Evolutionary conservation across 495 filamentous ascomycete species (phyloP), one percentile per base, ranked within the genome.

Genomic region (Penicillium lividum): DNA sequence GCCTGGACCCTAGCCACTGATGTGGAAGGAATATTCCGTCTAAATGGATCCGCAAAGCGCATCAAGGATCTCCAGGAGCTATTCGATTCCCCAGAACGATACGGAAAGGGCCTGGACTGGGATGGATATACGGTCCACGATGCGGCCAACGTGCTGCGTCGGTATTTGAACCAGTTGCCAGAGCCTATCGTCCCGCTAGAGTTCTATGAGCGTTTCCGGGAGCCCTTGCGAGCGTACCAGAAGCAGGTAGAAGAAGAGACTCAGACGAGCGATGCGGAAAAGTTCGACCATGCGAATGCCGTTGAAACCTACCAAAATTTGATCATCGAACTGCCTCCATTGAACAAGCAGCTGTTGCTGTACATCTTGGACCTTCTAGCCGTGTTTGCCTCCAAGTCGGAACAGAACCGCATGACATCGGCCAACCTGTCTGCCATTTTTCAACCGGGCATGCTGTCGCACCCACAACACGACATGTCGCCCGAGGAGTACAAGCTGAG

Each of bases 351-450:
- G 73, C 74, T 99, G 11, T 85, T 99, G 27, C 83, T 99, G 25
- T 99, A 99, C 68, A 96, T 99, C 59, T 82, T 99, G 31, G 94
- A 99, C 73, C 82, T 99, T n/a, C 83, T 99, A 33, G 95, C 94
- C 10, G 94, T 99, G 13, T 99, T 99, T 65, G 92, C 95, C 13
- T 95, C 94, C 54, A 99, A 99, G 76, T 89, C 93, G 0, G 94
- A 99, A 58, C 84, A 92, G 54, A 99, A 99, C 70, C 86, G 92
- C 45, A 99, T 99, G 94, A 95, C 86, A 13, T 91, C 94, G 33
- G 86, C 85, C 60, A 99, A 99, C 68, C 75, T 99, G 11, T 89
- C 94, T n/a, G 93, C 94, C 38, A 97, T 99, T 63, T 99, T 99
- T 73, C 95, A 98, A 69, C 94, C 94, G 4, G 94, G 94, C 46